Conservation (phyloP, 78 protist species). For the Dictyostelium citrinum region DNA sequence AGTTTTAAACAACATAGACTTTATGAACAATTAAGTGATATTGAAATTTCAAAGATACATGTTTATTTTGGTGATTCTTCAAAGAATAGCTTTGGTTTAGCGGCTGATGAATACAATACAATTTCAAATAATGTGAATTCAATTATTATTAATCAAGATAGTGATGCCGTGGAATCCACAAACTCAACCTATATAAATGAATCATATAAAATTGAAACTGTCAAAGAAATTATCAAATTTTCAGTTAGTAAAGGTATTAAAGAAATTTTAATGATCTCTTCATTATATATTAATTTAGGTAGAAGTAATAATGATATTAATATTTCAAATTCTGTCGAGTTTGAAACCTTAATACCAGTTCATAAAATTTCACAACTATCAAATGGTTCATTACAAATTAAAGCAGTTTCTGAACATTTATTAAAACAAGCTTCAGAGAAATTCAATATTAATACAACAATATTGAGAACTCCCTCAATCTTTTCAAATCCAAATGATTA, state of each 20-base stretch:
- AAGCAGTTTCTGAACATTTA: constrained; percentile 29
- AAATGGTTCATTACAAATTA: constrained; percentile 42
- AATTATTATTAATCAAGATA: neutral
- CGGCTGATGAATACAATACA: neutral
- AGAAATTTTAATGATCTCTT: neutral
- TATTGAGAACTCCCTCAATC: neutral
- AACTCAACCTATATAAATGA: neutral
- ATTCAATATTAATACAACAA: neutral
- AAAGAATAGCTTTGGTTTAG: constrained; percentile 9
- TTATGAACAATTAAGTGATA: neutral
- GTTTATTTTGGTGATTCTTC: constrained; percentile 7
- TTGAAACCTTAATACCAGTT: neutral
- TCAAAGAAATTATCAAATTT: neutral
- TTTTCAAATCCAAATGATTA: constrained; percentile 2
- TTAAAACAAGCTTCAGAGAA: neutral
- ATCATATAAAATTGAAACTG: neutral
- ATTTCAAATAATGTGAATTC: neutral
- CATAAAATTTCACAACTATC: neutral
- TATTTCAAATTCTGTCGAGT: neutral
- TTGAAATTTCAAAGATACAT: neutral
- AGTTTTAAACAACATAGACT: neutral
- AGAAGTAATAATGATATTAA: neutral
- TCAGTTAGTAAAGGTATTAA: neutral
- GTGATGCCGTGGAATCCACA: neutral
- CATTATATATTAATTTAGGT: neutral